Percentiles rank a stretch among this genome's conserved stretches.
Conservation (phyloP, 306 rosid species). For the Fragaria vesca region DNA sequence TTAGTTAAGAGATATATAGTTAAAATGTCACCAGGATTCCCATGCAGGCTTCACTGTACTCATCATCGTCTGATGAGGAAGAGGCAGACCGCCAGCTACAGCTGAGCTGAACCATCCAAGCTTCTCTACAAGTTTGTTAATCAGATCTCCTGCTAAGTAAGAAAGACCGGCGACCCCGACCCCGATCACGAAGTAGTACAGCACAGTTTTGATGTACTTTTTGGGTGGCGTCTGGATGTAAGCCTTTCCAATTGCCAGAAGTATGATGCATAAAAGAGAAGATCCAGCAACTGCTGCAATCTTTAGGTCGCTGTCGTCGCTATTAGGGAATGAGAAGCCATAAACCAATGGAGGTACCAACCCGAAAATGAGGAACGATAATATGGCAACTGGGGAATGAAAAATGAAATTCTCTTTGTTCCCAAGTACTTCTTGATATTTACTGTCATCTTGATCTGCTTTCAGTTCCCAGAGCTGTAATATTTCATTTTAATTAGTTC, state of each 20-base stretch:
- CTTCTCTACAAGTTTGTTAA: slow-evolving; percentile 38
- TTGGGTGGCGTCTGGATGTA: slow-evolving; percentile 37
- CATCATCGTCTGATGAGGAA: slow-evolving; percentile 30
- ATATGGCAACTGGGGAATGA: slow-evolving; percentile 43
- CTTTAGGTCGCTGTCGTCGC: slow-evolving; percentile 51
- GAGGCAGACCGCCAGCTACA: slow-evolving; percentile 13
- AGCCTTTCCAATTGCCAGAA: slow-evolving; percentile 71
- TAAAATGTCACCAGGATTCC: slow-evolving; percentile 30
- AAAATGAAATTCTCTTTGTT: slow-evolving; percentile 46
- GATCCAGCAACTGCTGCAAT: slow-evolving; percentile 68
- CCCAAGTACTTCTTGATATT: slow-evolving; percentile 48
- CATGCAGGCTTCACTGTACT: slow-evolving; percentile 18
- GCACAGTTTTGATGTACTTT: slow-evolving; percentile 43
- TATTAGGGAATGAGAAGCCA: slow-evolving; percentile 60
- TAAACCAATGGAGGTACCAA: slow-evolving; percentile 64
- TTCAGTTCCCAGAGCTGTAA: slow-evolving; percentile 64
- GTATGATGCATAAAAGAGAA: slow-evolving; percentile 55
- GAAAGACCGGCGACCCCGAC: slow-evolving; percentile 52
- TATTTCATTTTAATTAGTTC: slow-evolving; percentile 4
- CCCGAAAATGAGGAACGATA: slow-evolving; percentile 72
- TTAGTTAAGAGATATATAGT: neutral
- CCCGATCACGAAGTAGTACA: slow-evolving; percentile 43
- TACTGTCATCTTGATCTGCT: slow-evolving; percentile 27
- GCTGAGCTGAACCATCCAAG: slow-evolving; percentile 48
- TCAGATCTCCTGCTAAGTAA: slow-evolving; percentile 53